Conservation (phyloP, 208 protist species). For the Trypanosoma scelopori region DNA sequence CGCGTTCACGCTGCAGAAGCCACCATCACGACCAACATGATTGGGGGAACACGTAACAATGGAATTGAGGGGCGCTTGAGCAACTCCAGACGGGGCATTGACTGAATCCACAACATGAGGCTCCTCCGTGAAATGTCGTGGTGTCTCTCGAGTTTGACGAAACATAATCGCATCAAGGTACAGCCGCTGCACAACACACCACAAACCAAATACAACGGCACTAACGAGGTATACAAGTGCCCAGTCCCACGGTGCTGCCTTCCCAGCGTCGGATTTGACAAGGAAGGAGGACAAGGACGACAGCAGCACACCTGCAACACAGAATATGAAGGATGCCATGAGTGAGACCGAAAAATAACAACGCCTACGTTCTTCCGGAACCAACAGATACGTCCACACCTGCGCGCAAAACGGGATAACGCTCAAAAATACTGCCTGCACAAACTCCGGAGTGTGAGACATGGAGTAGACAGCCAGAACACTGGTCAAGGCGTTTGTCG, state of each 20-base stretch:
- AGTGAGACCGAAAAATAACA: conserved; percentile 74
- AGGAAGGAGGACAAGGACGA: conserved; percentile 56
- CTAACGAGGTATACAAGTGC: conserved; percentile 72
- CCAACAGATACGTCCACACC: conserved; percentile 73
- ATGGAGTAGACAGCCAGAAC: conserved; percentile 64
- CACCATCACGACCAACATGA: too few species aligned
- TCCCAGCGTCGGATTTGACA: conserved; percentile 24
- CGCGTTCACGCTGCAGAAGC: conserved; percentile 5
- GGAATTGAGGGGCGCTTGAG: too few species aligned
- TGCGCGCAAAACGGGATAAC: conserved; percentile 75
- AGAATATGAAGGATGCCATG: conserved; percentile 60
- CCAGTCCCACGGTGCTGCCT: conserved; percentile 46
- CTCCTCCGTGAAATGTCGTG: too few species aligned
- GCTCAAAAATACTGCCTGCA: conserved; percentile 78
- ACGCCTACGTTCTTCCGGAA: conserved; percentile 68
- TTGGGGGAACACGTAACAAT: too few species aligned
- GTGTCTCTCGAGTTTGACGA: background rate
- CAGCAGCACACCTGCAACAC: conserved; percentile 63
- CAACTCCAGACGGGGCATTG: too few species aligned
- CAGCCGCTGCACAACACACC: conserved; percentile 80
- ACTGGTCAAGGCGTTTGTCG: conserved; percentile 57
- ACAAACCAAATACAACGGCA: conserved; percentile 70
- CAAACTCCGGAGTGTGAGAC: conserved; percentile 71
- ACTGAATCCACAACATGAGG: too few species aligned
- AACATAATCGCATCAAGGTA: conserved; percentile 70